Evolutionary conservation across 2,329 filamentous ascomycete genomes (phyloP), one percentile per base, ranked within the genome.

Genomic region (Ilyonectria destructans): DNA sequence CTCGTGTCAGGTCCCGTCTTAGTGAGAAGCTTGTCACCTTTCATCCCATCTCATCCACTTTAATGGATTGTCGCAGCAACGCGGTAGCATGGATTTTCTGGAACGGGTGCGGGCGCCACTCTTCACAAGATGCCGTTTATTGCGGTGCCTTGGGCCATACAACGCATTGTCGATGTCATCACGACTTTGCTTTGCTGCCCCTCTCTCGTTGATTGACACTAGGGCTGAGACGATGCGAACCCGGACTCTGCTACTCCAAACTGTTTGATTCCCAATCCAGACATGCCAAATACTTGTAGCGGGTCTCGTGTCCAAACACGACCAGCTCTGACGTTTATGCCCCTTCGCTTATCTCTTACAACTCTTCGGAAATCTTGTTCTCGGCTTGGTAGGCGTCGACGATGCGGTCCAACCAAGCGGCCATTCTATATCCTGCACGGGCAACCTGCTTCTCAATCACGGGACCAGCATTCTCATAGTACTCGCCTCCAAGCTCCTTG

Each of bases 381-480:
- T 69, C 77, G 67, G 57, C 70, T 67, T 64, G 66, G 69, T 77
- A 81, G 29, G 74, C 76, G n/a, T 84, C 80, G 9, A 84, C 88
- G 74, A 92, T 90, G 73, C 86, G 81, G 75, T 93, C 90, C 68
- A 93, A 80, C 89, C 90, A 93, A 21, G 86, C 86, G 2, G 89
- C 92, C 77, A 94, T 84, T 56, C 92, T 86, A 78, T 89, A 92
- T 12, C 92, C 92, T 4, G 90, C 92, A 70, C 88, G 88, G 8
- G 91, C 92, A 68, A 94, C 84, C 77, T 92, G 89, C 67, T 88
- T 77, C 79, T 93, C 89, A 52, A 93, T 84, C 65, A 91, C 87
- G 21, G 87, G 88, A n/a, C 87, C 87, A 2, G 90, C 91, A 35
- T 84, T 85, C 35, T 89, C 84, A 74, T 89, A 93, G 79, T 93